Evolutionary conservation across 1,284 basidiomycete species (phyloP).

Genomic region (Trichosporon sp.): DNA sequence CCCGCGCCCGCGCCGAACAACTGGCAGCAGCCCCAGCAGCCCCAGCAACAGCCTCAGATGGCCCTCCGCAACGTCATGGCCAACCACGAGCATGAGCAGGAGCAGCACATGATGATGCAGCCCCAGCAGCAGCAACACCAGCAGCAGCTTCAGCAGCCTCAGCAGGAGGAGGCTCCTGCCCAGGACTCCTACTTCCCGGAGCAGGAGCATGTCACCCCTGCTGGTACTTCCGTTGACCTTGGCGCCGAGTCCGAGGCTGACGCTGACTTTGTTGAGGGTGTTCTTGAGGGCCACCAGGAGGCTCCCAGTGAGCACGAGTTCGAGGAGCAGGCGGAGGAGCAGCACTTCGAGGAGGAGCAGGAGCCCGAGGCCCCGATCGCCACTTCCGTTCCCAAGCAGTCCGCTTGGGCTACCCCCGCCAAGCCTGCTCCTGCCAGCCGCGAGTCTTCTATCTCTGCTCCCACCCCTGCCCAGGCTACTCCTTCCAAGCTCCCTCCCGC

Average conservation of each 20-base stretch:
- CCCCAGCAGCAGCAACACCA: conserved; percentile 19
- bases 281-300: conserved; percentile 12
- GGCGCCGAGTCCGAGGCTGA: conserved; percentile 14
- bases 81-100: conserved; percentile 1
- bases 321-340: conserved; percentile 8
- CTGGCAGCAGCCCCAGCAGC: conserved; percentile 24
- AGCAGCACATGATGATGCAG: conserved; percentile 10
- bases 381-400: conserved; percentile 8
- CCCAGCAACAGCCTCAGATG: conserved; percentile 10
- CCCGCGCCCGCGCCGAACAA: conserved; percentile 16
- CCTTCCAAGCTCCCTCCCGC: conserved; percentile 28
- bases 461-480: conserved; percentile 33
- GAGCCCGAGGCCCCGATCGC: conserved; percentile 8
- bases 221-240: conserved; percentile 9
- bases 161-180: conserved; percentile 8
- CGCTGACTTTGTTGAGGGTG: conserved; percentile 13
- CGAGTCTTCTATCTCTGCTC: conserved; percentile 29
- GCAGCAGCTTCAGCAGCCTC: conserved; percentile 17
- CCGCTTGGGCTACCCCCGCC: conserved; percentile 6
- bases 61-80: conserved; percentile 6
- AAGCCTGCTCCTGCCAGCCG: conserved; percentile 29
- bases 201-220: conserved; percentile 11
- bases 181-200: conserved; percentile 28
- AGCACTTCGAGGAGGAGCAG: neutral
- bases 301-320: neutral